Base-by-base conservation (phyloP, 805 yeast species). In the Teunomyces pallodes region DNA sequence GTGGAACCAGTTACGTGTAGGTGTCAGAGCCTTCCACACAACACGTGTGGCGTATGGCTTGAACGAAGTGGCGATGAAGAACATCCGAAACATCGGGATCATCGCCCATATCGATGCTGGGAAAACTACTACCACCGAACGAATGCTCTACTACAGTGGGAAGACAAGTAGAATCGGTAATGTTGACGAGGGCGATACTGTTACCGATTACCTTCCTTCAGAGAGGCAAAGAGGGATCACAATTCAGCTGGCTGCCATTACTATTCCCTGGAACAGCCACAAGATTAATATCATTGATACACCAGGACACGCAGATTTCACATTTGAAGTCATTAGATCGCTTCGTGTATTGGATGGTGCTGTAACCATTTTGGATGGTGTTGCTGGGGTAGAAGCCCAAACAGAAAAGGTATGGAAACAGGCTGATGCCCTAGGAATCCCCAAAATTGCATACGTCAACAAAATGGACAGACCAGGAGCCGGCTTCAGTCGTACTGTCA, bases 71-170 rank as follows among this genome's bases (percentile, higher is more conserved):
- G 61, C 65, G 3, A 57, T 65, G 1, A 56, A 54, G 14, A 70
- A 70, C 46, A 78, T 86, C 20, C 72, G 99, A 51, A 92, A 94
- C 66, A 88, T 94, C 30, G 99, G 99, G 1, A 90, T 94, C 57
- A 90, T 94, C 36, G 99, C 99, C n/a, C 99, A 94, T 64, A 94
- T 94, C 46, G 99, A 94, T 72, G 99, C 99, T 2, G 99, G 99
- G 0, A 94, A 94, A 66, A 94, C 99, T 3, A 94, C 99, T 1
- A 91, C 99, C 1, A 92, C 99, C 0, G 99, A 94, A 64, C 74
- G 98, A 41, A 87, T 94, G 90, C 80, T 94, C n/a, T 92, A 79
- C 61, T 91, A 87, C 62, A 78, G 91, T 46, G 98, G 98, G 0
- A 76, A 84, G 49, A 92, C 87, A 0, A 73, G 75, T 26, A 65